phyloP scores from a whole-genome alignment of 495 filamentous ascomycete genomes.

The Aspergillus mulundensis region DNA sequence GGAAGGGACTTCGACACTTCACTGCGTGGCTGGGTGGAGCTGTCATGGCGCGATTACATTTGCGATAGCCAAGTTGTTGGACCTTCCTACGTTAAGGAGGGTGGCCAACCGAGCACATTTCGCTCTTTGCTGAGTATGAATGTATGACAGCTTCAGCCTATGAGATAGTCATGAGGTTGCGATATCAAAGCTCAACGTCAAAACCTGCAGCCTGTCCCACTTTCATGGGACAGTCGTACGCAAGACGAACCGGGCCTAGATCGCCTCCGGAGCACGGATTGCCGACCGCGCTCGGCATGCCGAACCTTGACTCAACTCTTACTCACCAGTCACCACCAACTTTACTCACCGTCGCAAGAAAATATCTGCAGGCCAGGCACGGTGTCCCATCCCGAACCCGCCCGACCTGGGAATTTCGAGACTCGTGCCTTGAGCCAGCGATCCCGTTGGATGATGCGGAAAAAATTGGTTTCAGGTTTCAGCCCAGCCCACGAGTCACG shows the following conservation, averaged over 20 bases:
- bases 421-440: not conserved
- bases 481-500: not conserved
- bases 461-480: not conserved
- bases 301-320: constrained; percentile 5
- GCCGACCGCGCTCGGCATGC: constrained; percentile 19
- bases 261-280: constrained; percentile 9
- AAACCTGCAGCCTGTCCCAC: not conserved
- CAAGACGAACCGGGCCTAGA: not conserved
- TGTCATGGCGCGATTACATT: not conserved
- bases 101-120: not conserved
- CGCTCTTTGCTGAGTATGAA: too few species aligned
- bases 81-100: not conserved
- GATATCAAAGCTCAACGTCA: not conserved
- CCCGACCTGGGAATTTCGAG: not conserved
- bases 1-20: constrained; percentile 11
- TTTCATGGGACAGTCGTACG: not conserved
- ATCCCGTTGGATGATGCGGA: not conserved
- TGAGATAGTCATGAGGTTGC: not conserved
- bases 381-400: constrained; percentile 12
- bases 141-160: not conserved
- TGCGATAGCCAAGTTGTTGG: not conserved
- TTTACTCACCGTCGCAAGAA: not conserved
- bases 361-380: not conserved
- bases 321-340: too few species aligned
- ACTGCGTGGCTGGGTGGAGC: not conserved